phyloP scores from a whole-genome alignment of 2,329 filamentous ascomycete species.

The Hymenoscyphus scutula region DNA sequence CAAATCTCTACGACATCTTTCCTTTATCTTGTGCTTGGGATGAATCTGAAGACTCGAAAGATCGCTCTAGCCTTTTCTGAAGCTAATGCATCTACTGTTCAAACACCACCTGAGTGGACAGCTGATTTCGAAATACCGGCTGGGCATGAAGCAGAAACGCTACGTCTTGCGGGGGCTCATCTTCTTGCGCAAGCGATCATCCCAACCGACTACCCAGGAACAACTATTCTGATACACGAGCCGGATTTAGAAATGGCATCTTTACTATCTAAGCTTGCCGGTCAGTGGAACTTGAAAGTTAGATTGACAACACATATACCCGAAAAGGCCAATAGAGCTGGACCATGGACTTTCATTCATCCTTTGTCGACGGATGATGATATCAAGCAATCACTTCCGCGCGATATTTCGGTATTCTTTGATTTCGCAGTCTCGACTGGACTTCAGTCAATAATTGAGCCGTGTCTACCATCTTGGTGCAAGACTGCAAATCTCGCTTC shows the following conservation, averaged over 20 bases:
- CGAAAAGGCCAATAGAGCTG: not conserved
- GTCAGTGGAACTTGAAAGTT: not conserved
- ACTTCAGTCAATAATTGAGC: not conserved
- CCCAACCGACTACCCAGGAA: not conserved
- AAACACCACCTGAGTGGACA: not conserved
- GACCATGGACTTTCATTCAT: slow-evolving; percentile 2
- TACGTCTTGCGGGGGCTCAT: not conserved
- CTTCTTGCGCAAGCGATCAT: not conserved
- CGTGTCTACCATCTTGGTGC: not conserved
- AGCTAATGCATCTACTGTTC: slow-evolving; percentile 3
- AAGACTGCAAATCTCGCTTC: not conserved
- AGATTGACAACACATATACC: slow-evolving; percentile 1
- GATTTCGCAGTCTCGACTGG: not conserved
- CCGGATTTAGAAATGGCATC: slow-evolving; percentile 4
- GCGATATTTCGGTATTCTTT: not conserved
- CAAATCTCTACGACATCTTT: not conserved
- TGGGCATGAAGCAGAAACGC: not conserved
- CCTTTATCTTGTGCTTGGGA: slow-evolving; percentile 1
- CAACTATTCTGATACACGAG: slow-evolving; percentile 3
- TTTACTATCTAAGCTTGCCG: not conserved
- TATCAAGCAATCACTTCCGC: not conserved
- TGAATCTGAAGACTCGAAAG: not conserved
- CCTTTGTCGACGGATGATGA: not conserved
- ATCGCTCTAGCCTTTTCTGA: not conserved
- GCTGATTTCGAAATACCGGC: not conserved